phyloP scores from a whole-genome alignment of 768 basidiomycete species.

The Boletus sensibilis region DNA sequence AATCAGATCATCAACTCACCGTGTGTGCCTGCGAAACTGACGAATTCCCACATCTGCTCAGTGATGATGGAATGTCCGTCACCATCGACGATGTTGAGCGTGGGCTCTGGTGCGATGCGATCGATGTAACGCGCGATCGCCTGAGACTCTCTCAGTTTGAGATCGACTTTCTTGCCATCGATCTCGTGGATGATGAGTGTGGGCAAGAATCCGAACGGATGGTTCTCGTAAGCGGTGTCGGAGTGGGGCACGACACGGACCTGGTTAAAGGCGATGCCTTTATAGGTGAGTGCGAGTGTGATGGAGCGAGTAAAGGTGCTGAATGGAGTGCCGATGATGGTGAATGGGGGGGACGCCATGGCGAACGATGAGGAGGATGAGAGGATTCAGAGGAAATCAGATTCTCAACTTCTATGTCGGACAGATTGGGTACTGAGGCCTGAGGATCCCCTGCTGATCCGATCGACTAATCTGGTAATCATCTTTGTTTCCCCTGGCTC shows the following conservation, averaged over 20 bases:
- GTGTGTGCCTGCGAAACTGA: constrained; percentile 22
- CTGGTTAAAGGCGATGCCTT: constrained; percentile 28
- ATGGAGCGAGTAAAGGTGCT: constrained; percentile 35
- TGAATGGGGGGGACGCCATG: constrained; percentile 25
- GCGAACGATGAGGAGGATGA: neutral
- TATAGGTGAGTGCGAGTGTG: constrained; percentile 31
- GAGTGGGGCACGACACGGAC: constrained; percentile 28
- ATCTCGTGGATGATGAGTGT: constrained; percentile 32
- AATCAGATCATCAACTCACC: constrained; percentile 14
- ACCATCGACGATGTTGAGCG: constrained; percentile 20
- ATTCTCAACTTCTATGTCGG: constrained; percentile 2
- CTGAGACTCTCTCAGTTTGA: constrained; percentile 29
- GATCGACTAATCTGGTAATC: neutral
- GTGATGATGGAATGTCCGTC: constrained; percentile 21
- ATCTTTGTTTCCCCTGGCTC: neutral
- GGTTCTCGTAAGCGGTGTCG: constrained; percentile 27
- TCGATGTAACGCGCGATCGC: constrained; percentile 33
- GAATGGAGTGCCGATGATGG: constrained; percentile 33
- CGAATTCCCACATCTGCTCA: constrained; percentile 37
- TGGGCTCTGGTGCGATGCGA: constrained; percentile 29
- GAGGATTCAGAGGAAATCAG: too few relatives aligned
- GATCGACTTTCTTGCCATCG: constrained; percentile 19
- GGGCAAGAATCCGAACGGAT: constrained; percentile 34
- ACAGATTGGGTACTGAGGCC: neutral
- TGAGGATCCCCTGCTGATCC: neutral